These are phyloP conservation scores for thale cress (Arabidopsis thaliana) DNA, from an alignment of 345 rosid species.

Conservation along the genomic window TAIR10.1 NC_003076.8:18909001-18909500, in stretches of 20 bases:
- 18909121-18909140: neutral
- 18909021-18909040: conserved; percentile 72
- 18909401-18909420: conserved; percentile 79
- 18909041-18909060: neutral
- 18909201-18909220: conserved; percentile 76
- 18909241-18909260: conserved; percentile 73
- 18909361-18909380: conserved; percentile 84
- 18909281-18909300: conserved; percentile 66
- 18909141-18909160: conserved; percentile 22
- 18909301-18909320: conserved; percentile 62
- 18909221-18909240: conserved; percentile 87
- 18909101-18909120: neutral
- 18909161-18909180: conserved; percentile 76
- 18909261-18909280: conserved; percentile 71
- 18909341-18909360: conserved; percentile 84
- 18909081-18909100: neutral
- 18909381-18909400: conserved; percentile 82
- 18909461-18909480: neutral
- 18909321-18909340: conserved; percentile 70
- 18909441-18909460: neutral
- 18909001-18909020: conserved; percentile 49
- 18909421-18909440: conserved; percentile 69
- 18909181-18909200: conserved; percentile 67
- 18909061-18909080: neutral
- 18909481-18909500: neutral